Evolutionary conservation across 352 stramenopile genomes (phyloP), one percentile per base, ranked within the genome.

Genomic region (Phytophthora aleatoria): DNA sequence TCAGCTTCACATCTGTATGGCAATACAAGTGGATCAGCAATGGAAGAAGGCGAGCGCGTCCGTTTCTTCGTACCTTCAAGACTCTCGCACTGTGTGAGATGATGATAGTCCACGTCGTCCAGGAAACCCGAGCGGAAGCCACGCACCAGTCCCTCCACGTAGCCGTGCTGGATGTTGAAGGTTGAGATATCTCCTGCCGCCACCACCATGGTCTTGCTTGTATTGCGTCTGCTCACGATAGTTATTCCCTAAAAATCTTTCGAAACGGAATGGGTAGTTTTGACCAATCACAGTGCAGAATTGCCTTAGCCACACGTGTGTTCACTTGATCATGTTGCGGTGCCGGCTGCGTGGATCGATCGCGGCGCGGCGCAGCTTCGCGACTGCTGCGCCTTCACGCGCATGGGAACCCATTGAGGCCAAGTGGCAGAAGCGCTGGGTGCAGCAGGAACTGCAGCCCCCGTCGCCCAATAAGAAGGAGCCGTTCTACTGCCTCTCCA

Each of bases 131-230:
- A 94, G 67, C 97, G 91, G 80, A 98, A 99, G 53, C 98, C 98
- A 50, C 97, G 95, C 62, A 99, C 89, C 50, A 99, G 80, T 9
- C 94, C 96, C 73, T 99, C 98, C 36, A 97, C 75, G 79, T 99
- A 99, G 52, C 97, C 97, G 85, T 99, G 94, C 64, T 98, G 87
- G 64, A 99, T 97, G 81, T 99, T 99, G 80, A 99, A 99, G 36
- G 87, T 97, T 58, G 85, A 76, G 71, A 99, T 93, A 61, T 93
- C 87, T 31, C 96, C 96, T 43, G 94, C 83, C n/a, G 77, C 49
- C 35, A 79, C 58, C 49, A 89, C 79, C 79, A 89, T 89, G 16
- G 56, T 58, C 63, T 41, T 43, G 48, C 63, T 41, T 43, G 48
- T n/a, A 3, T 20, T 28, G n/a, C 20, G 42, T 45, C 42, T 48